These are phyloP conservation scores for Skeletonema grethae DNA, from an alignment of 108 stramenopile species.

Conservation along the genomic window DNA sequence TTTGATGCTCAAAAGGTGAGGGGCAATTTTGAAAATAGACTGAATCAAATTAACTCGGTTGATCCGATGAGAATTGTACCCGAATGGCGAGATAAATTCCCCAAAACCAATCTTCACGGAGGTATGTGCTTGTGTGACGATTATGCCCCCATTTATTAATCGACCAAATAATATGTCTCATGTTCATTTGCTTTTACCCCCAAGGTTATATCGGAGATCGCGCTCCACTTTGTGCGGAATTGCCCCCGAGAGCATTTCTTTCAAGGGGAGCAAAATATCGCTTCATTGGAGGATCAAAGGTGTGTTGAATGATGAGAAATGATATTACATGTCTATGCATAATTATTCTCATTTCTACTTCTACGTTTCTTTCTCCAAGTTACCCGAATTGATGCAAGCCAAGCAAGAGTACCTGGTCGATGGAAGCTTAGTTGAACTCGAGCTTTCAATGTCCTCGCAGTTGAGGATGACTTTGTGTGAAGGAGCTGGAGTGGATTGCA, in stretches of 20 bases:
- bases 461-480: constrained; percentile 54
- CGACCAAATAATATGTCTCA: neutral
- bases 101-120: constrained; percentile 58
- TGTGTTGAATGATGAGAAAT: neutral
- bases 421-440: constrained; percentile 34
- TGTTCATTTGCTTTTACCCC: neutral
- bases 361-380: constrained; percentile 29
- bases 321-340: constrained; percentile 8
- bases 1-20: constrained; percentile 38
- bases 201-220: constrained; percentile 3
- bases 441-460: constrained; percentile 23
- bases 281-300: constrained; percentile 49
- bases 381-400: constrained; percentile 52
- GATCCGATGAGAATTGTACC: constrained; percentile 70
- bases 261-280: constrained; percentile 57
- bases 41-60: constrained; percentile 15
- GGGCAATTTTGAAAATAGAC: constrained; percentile 50
- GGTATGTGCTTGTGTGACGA: constrained; percentile 69
- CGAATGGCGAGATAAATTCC: constrained; percentile 57
- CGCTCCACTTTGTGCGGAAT: constrained; percentile 43
- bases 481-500: constrained; percentile 10
- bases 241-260: constrained; percentile 49
- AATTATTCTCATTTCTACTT: constrained; percentile 21
- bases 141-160: constrained; percentile 10
- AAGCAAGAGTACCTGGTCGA: constrained; percentile 26